Conservation (phyloP, 2,329 filamentous ascomycete species). For the Fusarium proliferatum region DNA sequence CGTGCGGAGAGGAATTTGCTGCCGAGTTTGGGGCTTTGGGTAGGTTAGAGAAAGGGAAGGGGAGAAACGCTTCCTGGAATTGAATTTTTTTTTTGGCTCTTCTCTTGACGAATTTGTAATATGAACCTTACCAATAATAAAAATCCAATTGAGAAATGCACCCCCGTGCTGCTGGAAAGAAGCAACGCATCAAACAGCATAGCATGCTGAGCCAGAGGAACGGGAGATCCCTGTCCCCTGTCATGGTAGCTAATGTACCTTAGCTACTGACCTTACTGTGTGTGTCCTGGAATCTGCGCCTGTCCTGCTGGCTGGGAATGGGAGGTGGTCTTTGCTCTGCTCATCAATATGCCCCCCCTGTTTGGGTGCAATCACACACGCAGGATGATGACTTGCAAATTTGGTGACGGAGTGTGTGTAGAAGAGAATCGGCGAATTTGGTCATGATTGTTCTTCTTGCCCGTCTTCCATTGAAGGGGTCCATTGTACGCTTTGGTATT, state of each 20-base stretch:
- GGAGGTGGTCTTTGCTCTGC: slow-evolving; percentile 37
- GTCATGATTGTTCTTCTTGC: neutral
- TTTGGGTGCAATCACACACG: slow-evolving; percentile 36
- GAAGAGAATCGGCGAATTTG: neutral
- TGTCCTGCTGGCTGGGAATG: slow-evolving; percentile 14
- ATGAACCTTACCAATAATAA: neutral
- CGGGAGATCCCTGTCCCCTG: slow-evolving; percentile 42
- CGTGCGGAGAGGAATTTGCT: slow-evolving; percentile 27
- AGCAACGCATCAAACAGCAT: neutral
- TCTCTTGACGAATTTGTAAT: neutral
- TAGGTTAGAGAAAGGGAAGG: neutral
- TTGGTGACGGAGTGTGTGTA: slow-evolving; percentile 43
- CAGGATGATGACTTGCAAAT: slow-evolving; percentile 21
- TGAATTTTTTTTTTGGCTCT: neutral
- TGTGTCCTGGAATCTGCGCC: slow-evolving; percentile 35
- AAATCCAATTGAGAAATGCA: neutral
- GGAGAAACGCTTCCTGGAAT: neutral
- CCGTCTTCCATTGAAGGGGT: neutral
- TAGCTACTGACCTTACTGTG: slow-evolving; percentile 12
- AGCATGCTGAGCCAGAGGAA: slow-evolving; percentile 29
- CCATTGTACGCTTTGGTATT: neutral
- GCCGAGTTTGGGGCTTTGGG: neutral
- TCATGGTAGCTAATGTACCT: slow-evolving; percentile 2
- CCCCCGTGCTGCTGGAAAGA: neutral
- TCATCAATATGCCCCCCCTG: slow-evolving; percentile 41